These are phyloP conservation scores for Aspergillus nomiae DNA, from an alignment of 2,329 filamentous ascomycete genomes.

Conservation along the genomic window DNA sequence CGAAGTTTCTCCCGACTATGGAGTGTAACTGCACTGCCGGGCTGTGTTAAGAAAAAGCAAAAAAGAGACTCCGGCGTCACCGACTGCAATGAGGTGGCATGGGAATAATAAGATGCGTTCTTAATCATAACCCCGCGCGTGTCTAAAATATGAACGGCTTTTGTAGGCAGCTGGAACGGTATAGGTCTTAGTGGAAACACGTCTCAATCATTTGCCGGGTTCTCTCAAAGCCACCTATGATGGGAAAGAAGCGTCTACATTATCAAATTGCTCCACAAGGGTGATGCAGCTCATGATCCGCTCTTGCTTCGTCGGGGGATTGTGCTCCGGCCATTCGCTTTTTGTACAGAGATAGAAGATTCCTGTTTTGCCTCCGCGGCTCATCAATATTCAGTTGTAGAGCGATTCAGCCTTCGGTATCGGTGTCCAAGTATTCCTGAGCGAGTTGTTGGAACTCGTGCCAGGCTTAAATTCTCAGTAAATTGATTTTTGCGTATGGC, in stretches of 20 bases:
- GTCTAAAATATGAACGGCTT: neutral
- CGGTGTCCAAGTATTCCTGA: conserved; percentile 31
- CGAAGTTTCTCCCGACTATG: neutral
- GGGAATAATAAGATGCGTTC: neutral
- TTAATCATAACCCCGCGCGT: neutral
- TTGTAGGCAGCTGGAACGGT: neutral
- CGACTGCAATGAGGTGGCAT: neutral
- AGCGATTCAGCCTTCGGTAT: conserved; percentile 39
- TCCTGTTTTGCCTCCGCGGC: conserved; percentile 27
- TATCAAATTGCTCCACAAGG: neutral
- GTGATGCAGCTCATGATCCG: neutral
- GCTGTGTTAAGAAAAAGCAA: neutral
- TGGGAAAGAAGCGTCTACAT: neutral
- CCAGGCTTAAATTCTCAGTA: conserved; percentile 15
- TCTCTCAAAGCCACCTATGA: neutral
- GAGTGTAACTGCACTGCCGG: neutral
- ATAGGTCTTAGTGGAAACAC: neutral
- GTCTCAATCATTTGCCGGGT: neutral
- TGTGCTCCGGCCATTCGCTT: conserved; percentile 19
- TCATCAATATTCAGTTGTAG: conserved; percentile 32
- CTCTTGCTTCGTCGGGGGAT: conserved; percentile 21
- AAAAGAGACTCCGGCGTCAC: neutral
- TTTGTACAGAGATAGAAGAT: conserved; percentile 25
- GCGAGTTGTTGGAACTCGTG: conserved; percentile 29
- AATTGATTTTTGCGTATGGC: conserved; percentile 25